Base-by-base conservation (phyloP, 208 protist species). In the Acanthamoeba castellanii region DNA sequence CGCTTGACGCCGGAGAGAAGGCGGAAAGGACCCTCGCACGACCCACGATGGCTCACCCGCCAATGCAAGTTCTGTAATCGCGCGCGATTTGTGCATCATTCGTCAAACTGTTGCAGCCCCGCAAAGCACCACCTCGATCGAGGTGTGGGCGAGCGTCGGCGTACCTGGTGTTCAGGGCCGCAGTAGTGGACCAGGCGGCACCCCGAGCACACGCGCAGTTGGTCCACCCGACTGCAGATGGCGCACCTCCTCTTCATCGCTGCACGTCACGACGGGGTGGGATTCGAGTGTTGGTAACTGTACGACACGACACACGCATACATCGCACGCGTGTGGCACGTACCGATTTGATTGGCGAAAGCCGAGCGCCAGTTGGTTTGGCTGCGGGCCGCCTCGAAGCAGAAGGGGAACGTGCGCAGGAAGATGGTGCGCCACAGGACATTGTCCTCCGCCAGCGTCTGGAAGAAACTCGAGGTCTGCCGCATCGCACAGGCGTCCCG, bases 401-500 rank as follows among this genome's bases (percentile, higher is more conserved):
- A 82, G 72, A 82, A 82, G 32, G 72, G 72, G 25, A 82, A 82
- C 9, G 72, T 82, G 20, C 72, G 72, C n/a, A 82, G 42, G 72
- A 37, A 82, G 37, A 82, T 27, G 11, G 30, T 82, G 72, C 72
- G 72, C 72, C 72, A 82, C 7, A 82, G 37, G 7, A 50, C 1
- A 13, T 82, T 82, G 72, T 82, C 72, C 4, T 82, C 72, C 9
- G 72, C 72, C 72, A 82, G 8, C 30, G 11, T 18, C 6, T 25
- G 42, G 30, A 47, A 82, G 16, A 32, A 25, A 11, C 72, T 16
- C 7, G 72, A 82, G 32, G 34, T 32, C 72, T 34, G 32, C 32
- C 72, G n/a, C 30, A 82, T 50, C 11, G 72, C 72, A 82, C 72
- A 82, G 20, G 22, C 37, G 25, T 82, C 72, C 18, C 72, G 72